A percentile compares a stretch with the other conserved stretches of the same genome.
phyloP scores from a whole-genome alignment of 2,329 filamentous ascomycete genomes.

The Cyclaneusma minus region DNA sequence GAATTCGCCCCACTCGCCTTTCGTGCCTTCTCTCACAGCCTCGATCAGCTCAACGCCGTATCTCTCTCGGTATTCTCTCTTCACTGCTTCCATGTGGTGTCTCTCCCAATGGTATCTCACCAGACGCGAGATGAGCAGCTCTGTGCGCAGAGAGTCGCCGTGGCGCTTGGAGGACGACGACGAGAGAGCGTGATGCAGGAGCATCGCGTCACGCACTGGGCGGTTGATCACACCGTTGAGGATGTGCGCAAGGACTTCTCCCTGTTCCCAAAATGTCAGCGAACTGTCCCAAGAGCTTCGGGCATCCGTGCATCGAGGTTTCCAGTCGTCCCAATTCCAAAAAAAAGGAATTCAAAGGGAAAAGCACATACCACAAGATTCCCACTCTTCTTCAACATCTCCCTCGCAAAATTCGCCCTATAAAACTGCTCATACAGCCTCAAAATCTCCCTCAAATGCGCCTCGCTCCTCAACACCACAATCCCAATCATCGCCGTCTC shows the following conservation, averaged over 20 bases:
- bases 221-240: slow-evolving; percentile 95
- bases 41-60: slow-evolving; percentile 63
- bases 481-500: slow-evolving; percentile 80
- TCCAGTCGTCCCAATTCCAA: too few species aligned
- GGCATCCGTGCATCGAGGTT: background rate
- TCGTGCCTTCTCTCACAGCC: slow-evolving; percentile 63
- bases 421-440: slow-evolving; percentile 60
- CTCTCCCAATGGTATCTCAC: slow-evolving; percentile 90
- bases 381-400: slow-evolving; percentile 74
- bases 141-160: slow-evolving; percentile 59
- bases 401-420: slow-evolving; percentile 69
- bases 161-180: slow-evolving; percentile 9
- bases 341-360: slow-evolving; percentile 1
- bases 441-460: slow-evolving; percentile 68
- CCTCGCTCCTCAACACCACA: slow-evolving; percentile 65
- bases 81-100: slow-evolving; percentile 63
- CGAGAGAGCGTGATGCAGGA: slow-evolving; percentile 72
- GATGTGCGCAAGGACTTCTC: slow-evolving; percentile 86
- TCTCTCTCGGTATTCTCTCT: slow-evolving; percentile 62
- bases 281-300: background rate
- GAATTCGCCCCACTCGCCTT: slow-evolving; percentile 63
- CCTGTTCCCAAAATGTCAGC: slow-evolving; percentile 38
- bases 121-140: slow-evolving; percentile 74
- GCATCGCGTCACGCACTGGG: slow-evolving; percentile 79
- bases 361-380: slow-evolving; percentile 70